phyloP scores from a whole-genome alignment of 441 rosid species.

The Erodium chrysanthum region DNA sequence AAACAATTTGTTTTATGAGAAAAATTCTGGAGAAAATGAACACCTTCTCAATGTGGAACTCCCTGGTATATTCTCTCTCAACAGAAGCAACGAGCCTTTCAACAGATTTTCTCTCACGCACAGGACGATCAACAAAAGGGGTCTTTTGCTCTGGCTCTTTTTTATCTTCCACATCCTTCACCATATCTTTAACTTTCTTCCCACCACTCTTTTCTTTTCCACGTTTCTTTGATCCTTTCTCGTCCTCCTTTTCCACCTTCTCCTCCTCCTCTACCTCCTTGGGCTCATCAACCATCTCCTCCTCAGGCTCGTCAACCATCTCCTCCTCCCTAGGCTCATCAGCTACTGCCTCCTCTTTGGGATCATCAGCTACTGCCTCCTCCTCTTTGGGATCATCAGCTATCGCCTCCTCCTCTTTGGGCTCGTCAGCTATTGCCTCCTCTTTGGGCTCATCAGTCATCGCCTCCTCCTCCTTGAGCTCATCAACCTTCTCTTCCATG shows the following conservation, averaged over 20 bases:
- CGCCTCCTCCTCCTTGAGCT: constrained; percentile 15
- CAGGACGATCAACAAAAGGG: constrained; percentile 70
- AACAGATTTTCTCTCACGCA: constrained; percentile 87
- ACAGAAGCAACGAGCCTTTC: constrained; percentile 82
- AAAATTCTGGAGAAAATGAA: constrained; percentile 14
- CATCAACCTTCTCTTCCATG: constrained; percentile 18
- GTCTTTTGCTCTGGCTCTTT: constrained; percentile 53
- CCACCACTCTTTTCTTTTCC: constrained; percentile 33
- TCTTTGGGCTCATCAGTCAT: constrained; percentile 19
- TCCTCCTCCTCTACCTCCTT: constrained; percentile 15
- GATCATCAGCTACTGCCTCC: too few species aligned
- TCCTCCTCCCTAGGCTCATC: too few species aligned
- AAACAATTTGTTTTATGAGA: background rate
- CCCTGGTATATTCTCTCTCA: constrained; percentile 63
- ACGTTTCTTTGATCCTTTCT: constrained; percentile 34
- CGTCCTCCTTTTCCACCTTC: constrained; percentile 28
- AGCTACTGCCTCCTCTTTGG: too few species aligned
- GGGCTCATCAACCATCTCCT: too few species aligned
- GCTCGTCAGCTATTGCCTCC: too few species aligned
- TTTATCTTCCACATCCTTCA: constrained; percentile 29
- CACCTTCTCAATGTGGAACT: constrained; percentile 78
- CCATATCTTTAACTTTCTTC: constrained; percentile 32
- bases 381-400: too few species aligned
- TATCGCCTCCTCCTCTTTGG: too few species aligned
- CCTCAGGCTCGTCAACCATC: background rate